Evolutionary conservation across 164 flowering plant species (phyloP), one percentile per base, ranked within the genome.

Genomic region (Vitis rotundifolia): DNA sequence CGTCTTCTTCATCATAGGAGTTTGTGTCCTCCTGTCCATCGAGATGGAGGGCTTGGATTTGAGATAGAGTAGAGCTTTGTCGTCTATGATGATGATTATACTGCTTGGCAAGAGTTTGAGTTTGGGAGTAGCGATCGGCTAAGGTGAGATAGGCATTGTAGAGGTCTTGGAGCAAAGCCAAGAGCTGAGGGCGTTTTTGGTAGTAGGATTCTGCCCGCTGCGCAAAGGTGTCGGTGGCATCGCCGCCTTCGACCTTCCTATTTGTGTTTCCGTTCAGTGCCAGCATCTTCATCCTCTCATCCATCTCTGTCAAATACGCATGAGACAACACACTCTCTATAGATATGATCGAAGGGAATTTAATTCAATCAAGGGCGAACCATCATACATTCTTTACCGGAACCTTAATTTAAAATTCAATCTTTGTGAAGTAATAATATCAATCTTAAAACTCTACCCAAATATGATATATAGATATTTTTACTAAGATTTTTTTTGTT

Each of bases 181-280:
- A 73, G 6, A 91, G 86, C 72, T 84, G 91, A 66, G 97, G 97
- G 31, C 97, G 89, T 58, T 82, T 85, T 15, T 74, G 79, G 82
- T 90, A 91, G 73, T 88, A 91, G n/a, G 82, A 81, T 31, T 91
- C 90, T n/a, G 97, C 97, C 0, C 93, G 81, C 47, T 85, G 80
- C 0, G 89, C 93, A 49, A 91, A 90, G 10, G 87, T 79, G 75
- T 91, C 88, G 2, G 75, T 77, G 0, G 66, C 26, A 9, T 68
- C 73, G 47, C 77, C 76, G 47, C 82, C 85, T 47, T 80, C 85
- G 0, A 66, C 61, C 1, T 59, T 53, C 44, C 5, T 37, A 0
- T 37, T 3, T 37, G 44, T 6, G 44, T 37, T 6, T 37, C 7
- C 44, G 68, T 58, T 64, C 8, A 56, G 13, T 6, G 77, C 68